Base-by-base conservation (phyloP, 1,284 basidiomycete genomes). In the Fomes fomentarius region DNA sequence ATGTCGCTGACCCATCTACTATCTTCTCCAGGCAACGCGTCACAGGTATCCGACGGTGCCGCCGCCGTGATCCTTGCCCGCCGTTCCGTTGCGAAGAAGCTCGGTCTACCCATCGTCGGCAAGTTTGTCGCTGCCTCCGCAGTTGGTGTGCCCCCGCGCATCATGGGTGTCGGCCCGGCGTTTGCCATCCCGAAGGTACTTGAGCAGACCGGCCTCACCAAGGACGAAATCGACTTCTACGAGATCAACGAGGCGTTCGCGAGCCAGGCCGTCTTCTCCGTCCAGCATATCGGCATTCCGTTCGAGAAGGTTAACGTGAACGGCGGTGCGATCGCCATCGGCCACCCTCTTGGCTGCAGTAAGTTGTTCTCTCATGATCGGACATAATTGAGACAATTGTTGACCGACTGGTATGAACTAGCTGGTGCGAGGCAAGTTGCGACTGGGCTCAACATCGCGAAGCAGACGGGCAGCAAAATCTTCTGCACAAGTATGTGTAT, bases 181-280 rank as follows among this genome's bases (percentile, higher is more conserved):
- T 93, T 85, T 68, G 94, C 94, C 46, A 96, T 98, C 66, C 94
- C 94, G 50, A 84, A 83, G 64, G 83, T 82, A 11, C 84, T 96
- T 56, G 74, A 84, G 67, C 86, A 88, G 69, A 80, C 84, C 4
- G 91, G 93, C 14, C 78, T 97, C 57, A 73, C 74, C 52, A 80
- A 80, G 62, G 78, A 84, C 53, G 95, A 97, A 63, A 79, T 97
- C 63, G 94, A 97, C 76, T 92, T 97, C 70, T 98, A 79, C 74
- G 95, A 98, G 74, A 91, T 93, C 72, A 98, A 98, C 76, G 95
- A 97, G 75, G 94, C 94, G 28, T 96, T 96, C 66, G 93, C 94
- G 10, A 88, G 84, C 33, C 93, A 96, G 75, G 91, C 91, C 3
- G 76, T 95, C 53, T 95, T 91, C 76, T 86, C 80, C 40, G 76